Percentiles rank a stretch among this genome's conserved stretches.
These are phyloP conservation scores for Solioccasus polychromus DNA, from an alignment of 768 basidiomycete genomes.

Conservation along the genomic window DNA sequence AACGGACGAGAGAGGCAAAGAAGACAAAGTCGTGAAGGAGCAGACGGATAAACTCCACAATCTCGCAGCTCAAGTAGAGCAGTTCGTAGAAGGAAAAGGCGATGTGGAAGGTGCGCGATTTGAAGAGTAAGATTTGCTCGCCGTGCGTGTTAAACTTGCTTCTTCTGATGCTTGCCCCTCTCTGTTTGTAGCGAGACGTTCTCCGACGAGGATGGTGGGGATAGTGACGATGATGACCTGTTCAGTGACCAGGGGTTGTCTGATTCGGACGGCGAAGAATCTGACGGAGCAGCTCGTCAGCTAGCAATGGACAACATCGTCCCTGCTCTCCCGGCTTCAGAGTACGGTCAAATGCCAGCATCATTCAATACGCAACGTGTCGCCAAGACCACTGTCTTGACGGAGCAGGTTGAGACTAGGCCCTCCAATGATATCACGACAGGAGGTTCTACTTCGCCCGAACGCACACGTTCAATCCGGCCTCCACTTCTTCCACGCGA, in stretches of 20 bases:
- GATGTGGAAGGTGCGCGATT: slow-evolving; percentile 87
- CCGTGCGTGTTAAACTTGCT: background rate
- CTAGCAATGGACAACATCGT: slow-evolving; percentile 80
- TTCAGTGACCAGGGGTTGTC: slow-evolving; percentile 42
- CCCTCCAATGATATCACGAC: slow-evolving; percentile 6
- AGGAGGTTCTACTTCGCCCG: slow-evolving; percentile 11
- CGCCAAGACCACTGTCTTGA: slow-evolving; percentile 43
- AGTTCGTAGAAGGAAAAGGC: slow-evolving; percentile 90
- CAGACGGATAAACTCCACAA: slow-evolving; percentile 70
- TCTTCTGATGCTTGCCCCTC: slow-evolving; percentile 1
- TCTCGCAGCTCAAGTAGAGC: slow-evolving; percentile 81
- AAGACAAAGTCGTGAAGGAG: slow-evolving; percentile 51
- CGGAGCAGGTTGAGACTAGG: slow-evolving; percentile 37
- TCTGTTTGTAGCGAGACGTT: slow-evolving; percentile 50
- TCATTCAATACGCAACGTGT: slow-evolving; percentile 74
- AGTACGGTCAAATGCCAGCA: slow-evolving; percentile 87
- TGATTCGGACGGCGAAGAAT: slow-evolving; percentile 44
- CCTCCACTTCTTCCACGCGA: slow-evolving; percentile 79
- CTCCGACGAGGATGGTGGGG: slow-evolving; percentile 57
- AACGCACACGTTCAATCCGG: slow-evolving; percentile 51
- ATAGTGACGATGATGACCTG: slow-evolving; percentile 31
- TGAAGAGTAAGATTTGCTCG: slow-evolving; percentile 65
- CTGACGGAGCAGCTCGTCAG: slow-evolving; percentile 45
- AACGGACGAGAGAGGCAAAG: slow-evolving; percentile 36
- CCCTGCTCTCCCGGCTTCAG: slow-evolving; percentile 69